Evolutionary conservation across 2,329 filamentous ascomycete genomes (phyloP), one percentile per base, ranked within the genome.

Genomic region (Exutisphaerella laricina): DNA sequence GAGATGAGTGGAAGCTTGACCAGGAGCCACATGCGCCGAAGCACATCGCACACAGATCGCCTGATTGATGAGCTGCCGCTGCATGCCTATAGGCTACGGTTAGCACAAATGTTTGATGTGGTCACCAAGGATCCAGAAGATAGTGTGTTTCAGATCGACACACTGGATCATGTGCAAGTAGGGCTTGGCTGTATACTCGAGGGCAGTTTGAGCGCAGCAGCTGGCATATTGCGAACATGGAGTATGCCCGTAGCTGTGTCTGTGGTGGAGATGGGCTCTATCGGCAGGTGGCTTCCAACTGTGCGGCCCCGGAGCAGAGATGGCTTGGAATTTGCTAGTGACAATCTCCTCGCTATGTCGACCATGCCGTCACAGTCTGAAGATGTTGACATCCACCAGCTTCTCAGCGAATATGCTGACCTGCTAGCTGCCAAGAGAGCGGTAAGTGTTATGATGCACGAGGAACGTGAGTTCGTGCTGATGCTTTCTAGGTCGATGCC

Each of bases 331-430:
- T 78, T 94, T 43, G 88, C 89, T 57, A 79, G 85, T 66, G 84
- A 88, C 49, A 89, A 96, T 58, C 69, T 96, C 32, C 85, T 92
- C 68, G 78, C 96, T 7, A 71, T 97, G 9, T 88, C 87, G 31
- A 72, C 78, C 74, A 30, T 23, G n/a, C 81, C 44, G 76, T 80
- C 41, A 76, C 81, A 51, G 60, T 35, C 23, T 36, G 74, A 35
- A 26, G 80, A 82, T 49, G 88, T 92, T 61, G 88, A 95, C 60
- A 80, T 90, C 60, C 88, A 96, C 61, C 81, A 84, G 23, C 79
- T 90, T 3, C 72, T 96, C 5, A 75, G 82, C 5, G 70, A 79
- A 35, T 97, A 95, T 63, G 85, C 90, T 0, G 74, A 81, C 17
- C 63, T 90, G 14, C 73, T 83, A 2, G 59, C 67, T 4, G 44